Percentiles rank a stretch among this genome's conserved stretches.
Conservation (phyloP, 768 basidiomycete species). For the Termitomyces sp. region DNA sequence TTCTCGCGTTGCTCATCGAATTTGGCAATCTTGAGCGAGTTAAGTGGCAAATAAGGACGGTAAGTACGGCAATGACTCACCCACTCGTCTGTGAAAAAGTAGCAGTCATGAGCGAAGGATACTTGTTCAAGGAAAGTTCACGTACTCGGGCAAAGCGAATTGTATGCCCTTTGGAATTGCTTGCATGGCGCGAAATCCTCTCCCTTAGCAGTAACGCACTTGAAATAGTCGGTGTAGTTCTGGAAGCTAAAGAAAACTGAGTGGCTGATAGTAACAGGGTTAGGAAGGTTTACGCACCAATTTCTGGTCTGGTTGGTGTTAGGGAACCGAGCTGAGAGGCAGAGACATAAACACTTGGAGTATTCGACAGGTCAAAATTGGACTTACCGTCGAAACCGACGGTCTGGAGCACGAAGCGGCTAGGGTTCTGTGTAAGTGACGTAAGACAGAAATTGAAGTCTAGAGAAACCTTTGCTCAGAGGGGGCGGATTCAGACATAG, state of each 20-base stretch:
- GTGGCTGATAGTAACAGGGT: not conserved
- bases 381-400: conserved; percentile 83
- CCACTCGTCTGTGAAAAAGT: conserved; percentile 75
- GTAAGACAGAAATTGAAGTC: not conserved
- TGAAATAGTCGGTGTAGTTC: conserved; percentile 98
- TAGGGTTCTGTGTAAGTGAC: conserved; percentile 24
- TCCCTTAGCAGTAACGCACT: conserved; percentile 94
- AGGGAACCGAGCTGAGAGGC: conserved; percentile 71
- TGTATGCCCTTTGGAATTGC: conserved; percentile 95
- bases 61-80: conserved; percentile 31
- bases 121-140: conserved; percentile 16
- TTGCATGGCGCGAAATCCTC: conserved; percentile 99
- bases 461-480: conserved; percentile 28
- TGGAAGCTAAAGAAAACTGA: conserved; percentile 58
- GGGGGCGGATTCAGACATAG: conserved; percentile 52
- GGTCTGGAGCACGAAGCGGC: conserved; percentile 89
- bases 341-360: conserved; percentile 1
- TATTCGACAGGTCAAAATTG: conserved; percentile 15
- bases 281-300: conserved; percentile 43
- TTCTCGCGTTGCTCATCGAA: conserved; percentile 95
- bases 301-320: conserved; percentile 94
- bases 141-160: conserved; percentile 97
- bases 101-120: not conserved
- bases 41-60: conserved; percentile 8
- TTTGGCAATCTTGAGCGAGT: conserved; percentile 56